Percentiles rank a stretch among this genome's conserved stretches.
phyloP scores from a whole-genome alignment of 371 early-diverging fungal genomes.

The Rhizomucor pusillus region DNA sequence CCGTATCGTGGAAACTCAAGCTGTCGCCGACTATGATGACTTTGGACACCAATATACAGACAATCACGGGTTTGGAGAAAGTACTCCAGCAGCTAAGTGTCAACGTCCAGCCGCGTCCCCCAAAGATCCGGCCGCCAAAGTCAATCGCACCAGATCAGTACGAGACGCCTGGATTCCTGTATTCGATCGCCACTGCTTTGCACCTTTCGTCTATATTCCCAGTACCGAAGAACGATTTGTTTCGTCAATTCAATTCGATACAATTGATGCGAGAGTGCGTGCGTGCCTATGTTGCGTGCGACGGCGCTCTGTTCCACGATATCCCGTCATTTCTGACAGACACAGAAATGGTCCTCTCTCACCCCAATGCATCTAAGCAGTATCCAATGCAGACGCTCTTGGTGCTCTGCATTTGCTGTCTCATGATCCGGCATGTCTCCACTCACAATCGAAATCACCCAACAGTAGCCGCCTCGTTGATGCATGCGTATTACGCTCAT shows the following conservation, averaged over 20 bases:
- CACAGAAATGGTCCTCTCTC: slow-evolving; percentile 31
- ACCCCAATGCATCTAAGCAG: slow-evolving; percentile 29
- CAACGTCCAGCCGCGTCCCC: slow-evolving; percentile 39
- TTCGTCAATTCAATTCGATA: slow-evolving; percentile 34
- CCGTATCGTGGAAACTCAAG: slow-evolving; percentile 44
- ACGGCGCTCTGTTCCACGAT: slow-evolving; percentile 36
- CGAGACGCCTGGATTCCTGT: slow-evolving; percentile 20
- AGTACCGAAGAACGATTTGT: slow-evolving; percentile 14
- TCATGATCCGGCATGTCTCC: slow-evolving; percentile 41
- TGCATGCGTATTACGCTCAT: slow-evolving; percentile 34
- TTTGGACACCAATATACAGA: slow-evolving; percentile 45
- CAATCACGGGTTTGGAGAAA: slow-evolving; percentile 41
- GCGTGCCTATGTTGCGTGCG: slow-evolving; percentile 37
- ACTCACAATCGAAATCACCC: slow-evolving; percentile 24
- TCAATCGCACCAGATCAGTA: slow-evolving; percentile 8
- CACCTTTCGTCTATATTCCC: slow-evolving; percentile 13
- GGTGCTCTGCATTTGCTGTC: slow-evolving; percentile 33
- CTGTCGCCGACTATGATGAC: slow-evolving; percentile 43
- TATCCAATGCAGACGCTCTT: slow-evolving; percentile 29
- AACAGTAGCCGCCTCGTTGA: slow-evolving; percentile 24
- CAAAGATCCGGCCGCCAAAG: slow-evolving; percentile 7
- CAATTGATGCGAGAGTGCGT: slow-evolving; percentile 44
- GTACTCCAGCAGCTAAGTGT: slow-evolving; percentile 41
- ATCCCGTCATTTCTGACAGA: slow-evolving; percentile 27
- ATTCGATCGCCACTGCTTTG: slow-evolving; percentile 21